These are phyloP conservation scores for Rheum nobile DNA, from an alignment of 148 eudicot species.

Conservation along the genomic window DNA sequence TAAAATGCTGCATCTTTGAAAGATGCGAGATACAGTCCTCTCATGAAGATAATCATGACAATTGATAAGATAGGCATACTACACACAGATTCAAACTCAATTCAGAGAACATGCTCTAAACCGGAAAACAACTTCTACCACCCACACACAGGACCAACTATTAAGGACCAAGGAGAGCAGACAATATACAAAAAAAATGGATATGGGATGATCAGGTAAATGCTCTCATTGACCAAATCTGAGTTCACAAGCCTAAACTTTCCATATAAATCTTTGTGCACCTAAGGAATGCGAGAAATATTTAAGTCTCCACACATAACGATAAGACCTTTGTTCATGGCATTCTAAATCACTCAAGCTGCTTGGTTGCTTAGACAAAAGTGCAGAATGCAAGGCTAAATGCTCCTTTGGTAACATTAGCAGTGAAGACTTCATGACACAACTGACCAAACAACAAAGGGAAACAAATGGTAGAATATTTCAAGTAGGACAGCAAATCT, in stretches of 20 bases:
- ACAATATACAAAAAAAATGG: not conserved
- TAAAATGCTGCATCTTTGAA: not conserved
- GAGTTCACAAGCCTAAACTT: not conserved
- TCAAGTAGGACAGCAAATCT: not conserved
- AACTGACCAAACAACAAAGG: not conserved
- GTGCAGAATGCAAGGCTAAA: not conserved
- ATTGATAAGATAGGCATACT: not conserved
- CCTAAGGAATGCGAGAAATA: not conserved
- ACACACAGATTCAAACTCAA: not conserved
- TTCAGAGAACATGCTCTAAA: not conserved
- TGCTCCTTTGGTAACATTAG: not conserved
- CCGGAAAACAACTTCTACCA: not conserved
- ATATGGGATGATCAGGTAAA: not conserved
- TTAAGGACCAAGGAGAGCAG: not conserved
- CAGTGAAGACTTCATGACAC: not conserved
- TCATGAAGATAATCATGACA: not conserved
- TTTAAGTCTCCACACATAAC: not conserved
- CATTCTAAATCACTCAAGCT: not conserved
- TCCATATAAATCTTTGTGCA: not conserved
- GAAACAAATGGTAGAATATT: not conserved
- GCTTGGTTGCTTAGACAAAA: not conserved
- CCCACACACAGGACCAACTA: not conserved
- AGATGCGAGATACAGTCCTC: not conserved
- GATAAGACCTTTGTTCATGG: not conserved
- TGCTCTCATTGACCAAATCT: not conserved